These are phyloP conservation scores for Aureobasidium pullulans DNA, from an alignment of 2,329 filamentous ascomycete genomes.

Conservation along the genomic window DNA sequence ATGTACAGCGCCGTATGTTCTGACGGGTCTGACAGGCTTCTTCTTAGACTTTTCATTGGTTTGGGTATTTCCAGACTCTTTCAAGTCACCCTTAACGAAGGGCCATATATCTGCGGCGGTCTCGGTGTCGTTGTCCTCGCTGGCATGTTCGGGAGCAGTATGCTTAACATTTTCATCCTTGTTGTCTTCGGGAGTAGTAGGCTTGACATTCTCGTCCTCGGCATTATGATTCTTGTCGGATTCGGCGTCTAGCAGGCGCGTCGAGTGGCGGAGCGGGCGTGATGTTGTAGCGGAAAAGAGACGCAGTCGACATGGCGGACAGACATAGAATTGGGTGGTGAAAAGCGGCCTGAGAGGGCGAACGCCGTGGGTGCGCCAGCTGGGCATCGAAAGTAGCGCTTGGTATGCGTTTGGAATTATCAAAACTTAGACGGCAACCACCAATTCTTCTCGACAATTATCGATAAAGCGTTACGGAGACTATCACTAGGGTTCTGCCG, in stretches of 20 bases:
- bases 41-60: not conserved
- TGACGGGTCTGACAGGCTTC: too few species aligned
- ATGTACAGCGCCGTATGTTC: too few species aligned
- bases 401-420: not conserved
- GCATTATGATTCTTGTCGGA: not conserved
- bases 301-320: not conserved
- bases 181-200: not conserved
- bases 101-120: not conserved
- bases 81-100: not conserved
- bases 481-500: not conserved
- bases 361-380: not conserved
- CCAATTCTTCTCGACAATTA: not conserved
- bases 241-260: not conserved
- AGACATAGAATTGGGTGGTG: not conserved
- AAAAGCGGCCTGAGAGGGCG: not conserved
- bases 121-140: not conserved
- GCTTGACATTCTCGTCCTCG: not conserved
- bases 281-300: not conserved
- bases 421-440: not conserved
- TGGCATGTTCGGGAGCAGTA: not conserved
- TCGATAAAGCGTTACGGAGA: slow-evolving; percentile 1
- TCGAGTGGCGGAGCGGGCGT: slow-evolving; percentile 1
- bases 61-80: not conserved
- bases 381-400: not conserved
- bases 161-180: not conserved